Evolutionary conservation across 495 filamentous ascomycete genomes (phyloP), one percentile per base, ranked within the genome.

Genomic region (Evernia prunastri): DNA sequence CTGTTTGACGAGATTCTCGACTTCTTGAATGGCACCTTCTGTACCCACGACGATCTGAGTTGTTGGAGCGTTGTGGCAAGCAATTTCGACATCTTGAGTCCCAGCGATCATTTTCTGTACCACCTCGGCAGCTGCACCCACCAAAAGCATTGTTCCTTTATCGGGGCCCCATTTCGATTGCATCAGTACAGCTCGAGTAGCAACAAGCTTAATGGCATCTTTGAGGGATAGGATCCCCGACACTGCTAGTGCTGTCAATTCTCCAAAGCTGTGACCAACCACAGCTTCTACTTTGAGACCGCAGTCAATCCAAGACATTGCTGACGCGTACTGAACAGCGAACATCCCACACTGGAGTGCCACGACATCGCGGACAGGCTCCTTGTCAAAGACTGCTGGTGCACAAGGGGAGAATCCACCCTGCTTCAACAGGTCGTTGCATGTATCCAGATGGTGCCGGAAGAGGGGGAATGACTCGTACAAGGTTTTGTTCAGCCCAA

Each of bases 251-350:
- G 76, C 79, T 0, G 77, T 79, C 15, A 81, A 61, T 56, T 82
- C 74, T 1, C 78, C 80, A 63, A 82, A 79, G 68, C 78, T 81
- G 63, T 85, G 82, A 5, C 82, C 82, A 13, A 83, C 68, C 10
- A 84, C 69, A 4, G 77, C 72, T 15, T 60, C 63, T 0, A 77
- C 63, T 39, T 67, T 37, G 1, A 78, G 10, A 0, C 80, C 80
- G 59, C 69, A 75, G 33, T 80, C 75, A 0, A 83, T 79, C 81
- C 81, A 85, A 10, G 67, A 49, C 35, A 66, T 73, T 2, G 81
- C 79, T 51, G 65, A 75, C 3, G 80, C 67, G 59, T 84, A 83
- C 62, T 84, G 81, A 40, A 79, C 25, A 1, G 81, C 67, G 62
- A 85, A 83, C 0, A 80, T 67, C 4, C 66, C 58, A 12, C 64